These are phyloP conservation scores for Hyaloperonospora arabidopsidis DNA, from an alignment of 352 stramenopile genomes.

Conservation along the genomic window DNA sequence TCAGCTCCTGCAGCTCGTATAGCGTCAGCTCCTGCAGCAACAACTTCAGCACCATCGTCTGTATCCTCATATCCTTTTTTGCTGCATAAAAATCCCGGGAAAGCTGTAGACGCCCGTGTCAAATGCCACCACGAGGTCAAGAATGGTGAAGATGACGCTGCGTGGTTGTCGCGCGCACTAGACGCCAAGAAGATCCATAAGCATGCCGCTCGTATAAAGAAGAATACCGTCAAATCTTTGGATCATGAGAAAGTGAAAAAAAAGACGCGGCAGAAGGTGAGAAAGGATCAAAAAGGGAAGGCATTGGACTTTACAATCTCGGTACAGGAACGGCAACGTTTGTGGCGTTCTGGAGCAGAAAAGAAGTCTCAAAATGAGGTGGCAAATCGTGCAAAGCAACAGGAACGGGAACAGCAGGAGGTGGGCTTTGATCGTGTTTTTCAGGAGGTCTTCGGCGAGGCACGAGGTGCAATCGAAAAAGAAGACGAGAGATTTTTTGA, in stretches of 20 bases:
- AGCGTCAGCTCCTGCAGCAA: neutral
- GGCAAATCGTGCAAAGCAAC: constrained; percentile 16
- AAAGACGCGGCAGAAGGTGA: constrained; percentile 10
- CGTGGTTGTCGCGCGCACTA: constrained; percentile 34
- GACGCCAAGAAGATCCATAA: constrained; percentile 33
- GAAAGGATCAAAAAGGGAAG: constrained; percentile 13
- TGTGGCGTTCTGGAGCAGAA: constrained; percentile 19
- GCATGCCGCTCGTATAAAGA: neutral
- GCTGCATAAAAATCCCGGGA: constrained; percentile 14
- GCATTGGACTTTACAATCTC: constrained; percentile 13
- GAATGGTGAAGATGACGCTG: constrained; percentile 16
- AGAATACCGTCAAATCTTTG: neutral
- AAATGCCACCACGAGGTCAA: constrained; percentile 8
- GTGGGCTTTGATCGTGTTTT: constrained; percentile 47
- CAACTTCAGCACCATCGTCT: constrained; percentile 1
- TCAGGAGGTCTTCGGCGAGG: constrained; percentile 36
- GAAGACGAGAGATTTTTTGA: constrained; percentile 18
- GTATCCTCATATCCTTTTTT: constrained; percentile 11
- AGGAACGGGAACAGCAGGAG: constrained; percentile 31
- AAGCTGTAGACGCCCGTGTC: constrained; percentile 3
- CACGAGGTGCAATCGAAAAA: constrained; percentile 14
- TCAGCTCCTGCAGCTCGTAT: neutral
- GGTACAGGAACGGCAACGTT: constrained; percentile 22
- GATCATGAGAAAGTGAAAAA: constrained; percentile 5
- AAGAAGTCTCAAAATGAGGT: constrained; percentile 20